Evolutionary conservation across 192 early-diverging fungal genomes (phyloP).

Genomic region (Gaertneriomyces semiglobifer): DNA sequence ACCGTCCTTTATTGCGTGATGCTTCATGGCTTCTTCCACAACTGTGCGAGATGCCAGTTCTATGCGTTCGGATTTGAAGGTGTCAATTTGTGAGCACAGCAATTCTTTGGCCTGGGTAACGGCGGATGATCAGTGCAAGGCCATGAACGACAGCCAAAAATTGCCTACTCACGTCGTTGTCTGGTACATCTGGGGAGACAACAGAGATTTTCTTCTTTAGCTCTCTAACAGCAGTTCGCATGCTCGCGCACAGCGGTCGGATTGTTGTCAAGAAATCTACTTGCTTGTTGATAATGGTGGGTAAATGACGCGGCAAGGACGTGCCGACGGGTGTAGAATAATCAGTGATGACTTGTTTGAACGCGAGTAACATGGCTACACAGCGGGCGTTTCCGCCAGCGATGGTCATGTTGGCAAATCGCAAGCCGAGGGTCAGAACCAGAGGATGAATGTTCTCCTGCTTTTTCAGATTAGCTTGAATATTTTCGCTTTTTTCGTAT

Average conservation of each 20-base stretch:
- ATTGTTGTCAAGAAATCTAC: slow-evolving; percentile 82
- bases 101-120: slow-evolving; percentile 59
- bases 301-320: slow-evolving; percentile 76
- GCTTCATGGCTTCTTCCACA: slow-evolving; percentile 64
- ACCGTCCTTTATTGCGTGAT: slow-evolving; percentile 71
- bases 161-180: slow-evolving; percentile 71
- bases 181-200: slow-evolving; percentile 73
- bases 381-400: slow-evolving; percentile 88
- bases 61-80: slow-evolving; percentile 91
- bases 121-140: slow-evolving; percentile 3
- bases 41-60: slow-evolving; percentile 76
- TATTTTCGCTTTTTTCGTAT: slow-evolving; percentile 46
- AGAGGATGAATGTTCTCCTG: slow-evolving; percentile 75
- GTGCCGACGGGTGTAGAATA: slow-evolving; percentile 81
- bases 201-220: slow-evolving; percentile 83
- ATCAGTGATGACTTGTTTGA: slow-evolving; percentile 87
- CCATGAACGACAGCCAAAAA: not conserved
- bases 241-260: slow-evolving; percentile 85
- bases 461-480: slow-evolving; percentile 29
- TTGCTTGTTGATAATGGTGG: slow-evolving; percentile 78
- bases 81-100: slow-evolving; percentile 71
- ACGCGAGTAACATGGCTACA: slow-evolving; percentile 81
- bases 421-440: slow-evolving; percentile 79
- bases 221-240: slow-evolving; percentile 88
- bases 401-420: slow-evolving; percentile 82